Conservation (phyloP, 2,329 filamentous ascomycete species). For the Neofusicoccum umdonicola region DNA sequence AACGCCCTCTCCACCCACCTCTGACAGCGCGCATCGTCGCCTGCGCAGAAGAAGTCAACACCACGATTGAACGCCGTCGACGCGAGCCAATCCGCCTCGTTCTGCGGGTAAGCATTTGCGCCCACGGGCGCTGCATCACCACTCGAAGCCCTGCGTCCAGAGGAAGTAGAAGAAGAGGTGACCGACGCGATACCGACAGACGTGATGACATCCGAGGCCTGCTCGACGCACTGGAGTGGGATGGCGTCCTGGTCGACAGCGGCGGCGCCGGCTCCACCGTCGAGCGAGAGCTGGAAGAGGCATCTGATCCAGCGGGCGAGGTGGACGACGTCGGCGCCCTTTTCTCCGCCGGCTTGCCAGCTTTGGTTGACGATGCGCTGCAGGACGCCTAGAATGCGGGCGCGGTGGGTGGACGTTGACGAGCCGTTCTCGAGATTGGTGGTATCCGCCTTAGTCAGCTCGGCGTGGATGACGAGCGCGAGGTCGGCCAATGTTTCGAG, state of each 20-base stretch:
- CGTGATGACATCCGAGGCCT: conserved; percentile 55
- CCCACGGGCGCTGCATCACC: conserved; percentile 23
- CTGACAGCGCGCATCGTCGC: conserved; percentile 55
- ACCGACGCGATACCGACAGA: conserved; percentile 23
- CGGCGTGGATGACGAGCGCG: conserved; percentile 42
- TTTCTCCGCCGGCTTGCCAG: conserved; percentile 54
- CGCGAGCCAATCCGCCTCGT: conserved; percentile 75
- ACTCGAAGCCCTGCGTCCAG: not conserved
- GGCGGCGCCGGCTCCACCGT: conserved; percentile 49
- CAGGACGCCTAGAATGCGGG: conserved; percentile 35
- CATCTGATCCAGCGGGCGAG: conserved; percentile 77
- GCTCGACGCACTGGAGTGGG: conserved; percentile 59
- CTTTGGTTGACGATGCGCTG: conserved; percentile 70
- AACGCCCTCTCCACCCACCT: conserved; percentile 65
- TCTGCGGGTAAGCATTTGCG: conserved; percentile 54
- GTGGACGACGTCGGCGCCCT: conserved; percentile 49
- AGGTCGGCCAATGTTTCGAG: conserved; percentile 49
- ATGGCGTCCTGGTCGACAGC: conserved; percentile 46
- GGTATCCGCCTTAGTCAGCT: not conserved
- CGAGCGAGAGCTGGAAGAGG: conserved; percentile 66
- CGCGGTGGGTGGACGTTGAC: not conserved
- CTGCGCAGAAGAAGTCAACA: conserved; percentile 61
- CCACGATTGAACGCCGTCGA: conserved; percentile 68
- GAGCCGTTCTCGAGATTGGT: not conserved
- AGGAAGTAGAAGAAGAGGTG: not conserved